Evolutionary conservation across 2,329 filamentous ascomycete species (phyloP).

Genomic region (Colletotrichum neosansevieriae): DNA sequence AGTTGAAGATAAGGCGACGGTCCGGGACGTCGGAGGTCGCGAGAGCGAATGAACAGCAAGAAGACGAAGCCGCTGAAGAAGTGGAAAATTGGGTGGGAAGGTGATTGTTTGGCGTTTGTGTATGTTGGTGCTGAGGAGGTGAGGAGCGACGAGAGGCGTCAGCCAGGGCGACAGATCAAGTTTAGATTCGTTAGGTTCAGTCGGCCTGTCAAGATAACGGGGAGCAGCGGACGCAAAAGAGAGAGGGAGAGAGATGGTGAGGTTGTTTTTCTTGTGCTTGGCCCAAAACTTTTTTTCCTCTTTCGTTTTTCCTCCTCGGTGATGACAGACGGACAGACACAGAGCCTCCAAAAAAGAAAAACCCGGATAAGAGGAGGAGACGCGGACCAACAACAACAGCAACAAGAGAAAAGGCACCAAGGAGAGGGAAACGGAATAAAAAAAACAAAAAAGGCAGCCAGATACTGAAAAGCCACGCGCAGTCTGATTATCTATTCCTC

Average conservation of each 20-base stretch:
- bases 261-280: conserved; percentile 21
- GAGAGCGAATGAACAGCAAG: conserved; percentile 28
- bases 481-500: conserved; percentile 23
- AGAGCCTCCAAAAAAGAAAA: conserved; percentile 31
- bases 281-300: conserved; percentile 17
- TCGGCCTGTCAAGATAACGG: conserved; percentile 31
- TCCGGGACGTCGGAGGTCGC: conserved; percentile 1
- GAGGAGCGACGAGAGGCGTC: conserved; percentile 31
- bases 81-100: conserved; percentile 10
- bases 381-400: conserved; percentile 1
- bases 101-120: conserved; percentile 9
- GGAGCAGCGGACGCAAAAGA: conserved; percentile 6
- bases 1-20: conserved; percentile 4
- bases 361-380: not conserved
- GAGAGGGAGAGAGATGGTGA: not conserved
- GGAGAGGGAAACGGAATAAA: not conserved
- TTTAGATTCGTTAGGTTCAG: conserved; percentile 22
- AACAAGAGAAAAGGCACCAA: conserved; percentile 10
- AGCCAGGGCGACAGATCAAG: conserved; percentile 29
- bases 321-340: conserved; percentile 34
- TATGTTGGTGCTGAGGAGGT: conserved; percentile 18
- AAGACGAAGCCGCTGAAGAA: conserved; percentile 37
- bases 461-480: conserved; percentile 30
- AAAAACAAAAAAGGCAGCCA: conserved; percentile 10
- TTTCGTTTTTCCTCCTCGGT: conserved; percentile 25